phyloP scores from a whole-genome alignment of 164 flowering plant genomes.

The Saururus chinensis region DNA sequence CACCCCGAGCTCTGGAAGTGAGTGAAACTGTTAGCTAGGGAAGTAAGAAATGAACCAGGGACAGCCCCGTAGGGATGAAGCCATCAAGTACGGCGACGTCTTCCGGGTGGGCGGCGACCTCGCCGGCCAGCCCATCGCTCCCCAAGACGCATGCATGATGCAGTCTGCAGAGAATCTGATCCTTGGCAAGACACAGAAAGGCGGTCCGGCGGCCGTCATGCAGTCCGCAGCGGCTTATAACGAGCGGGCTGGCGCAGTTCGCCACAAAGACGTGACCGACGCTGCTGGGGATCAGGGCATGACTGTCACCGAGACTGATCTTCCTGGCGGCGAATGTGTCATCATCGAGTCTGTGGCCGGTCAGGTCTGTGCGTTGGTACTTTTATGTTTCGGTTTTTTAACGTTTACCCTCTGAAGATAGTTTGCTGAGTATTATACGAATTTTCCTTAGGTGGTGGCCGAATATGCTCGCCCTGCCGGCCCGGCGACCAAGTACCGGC shows the following conservation, averaged over 20 bases:
- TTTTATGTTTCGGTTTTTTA: too few relatives aligned
- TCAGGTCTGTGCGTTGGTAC: not conserved
- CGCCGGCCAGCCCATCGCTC: too few relatives aligned
- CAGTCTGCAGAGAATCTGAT: constrained; percentile 33
- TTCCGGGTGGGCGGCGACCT: constrained; percentile 31
- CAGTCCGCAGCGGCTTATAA: constrained; percentile 33
- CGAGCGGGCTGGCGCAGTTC: constrained; percentile 33
- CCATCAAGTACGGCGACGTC: constrained; percentile 43
- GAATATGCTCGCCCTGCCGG: not conserved
- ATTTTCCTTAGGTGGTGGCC: not conserved
- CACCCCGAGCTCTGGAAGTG: too few relatives aligned
- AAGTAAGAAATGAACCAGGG: constrained; percentile 31
- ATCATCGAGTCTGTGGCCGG: constrained; percentile 5
- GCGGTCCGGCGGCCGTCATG: constrained; percentile 37
- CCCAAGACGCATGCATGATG: constrained; percentile 40
- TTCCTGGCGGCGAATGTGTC: constrained; percentile 1
- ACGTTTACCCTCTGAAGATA: not conserved
- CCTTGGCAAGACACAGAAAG: constrained; percentile 33
- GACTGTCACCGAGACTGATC: constrained; percentile 3
- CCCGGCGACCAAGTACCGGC: not conserved
- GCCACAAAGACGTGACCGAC: constrained; percentile 27
- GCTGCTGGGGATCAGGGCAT: constrained; percentile 5
- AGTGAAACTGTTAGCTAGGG: too few relatives aligned
- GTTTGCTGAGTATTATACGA: not conserved
- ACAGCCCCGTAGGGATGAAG: constrained; percentile 27